A percentile compares a stretch with the other conserved stretches of the same genome.
These are phyloP conservation scores for Avena sativa DNA, from an alignment of 176 grass and related monocot species.

Conservation along the genomic window DNA sequence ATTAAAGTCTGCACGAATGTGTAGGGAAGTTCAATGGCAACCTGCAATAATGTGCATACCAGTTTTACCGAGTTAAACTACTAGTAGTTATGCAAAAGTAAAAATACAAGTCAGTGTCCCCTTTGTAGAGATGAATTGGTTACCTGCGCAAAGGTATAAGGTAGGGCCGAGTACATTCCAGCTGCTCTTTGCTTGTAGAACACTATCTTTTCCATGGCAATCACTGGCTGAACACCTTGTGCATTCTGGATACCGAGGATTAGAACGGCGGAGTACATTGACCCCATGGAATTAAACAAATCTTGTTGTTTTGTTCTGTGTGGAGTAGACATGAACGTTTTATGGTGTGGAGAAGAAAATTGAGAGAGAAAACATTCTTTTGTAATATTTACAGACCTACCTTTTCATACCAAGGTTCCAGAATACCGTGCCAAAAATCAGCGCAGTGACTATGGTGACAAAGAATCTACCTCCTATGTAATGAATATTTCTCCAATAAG, in stretches of 20 bases:
- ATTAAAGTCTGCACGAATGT: conserved; percentile 49
- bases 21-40: conserved; percentile 56
- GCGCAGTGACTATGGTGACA: conserved; percentile 41
- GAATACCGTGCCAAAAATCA: conserved; percentile 60
- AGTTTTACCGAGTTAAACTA: not conserved
- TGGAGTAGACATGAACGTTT: not conserved
- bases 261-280: conserved; percentile 61
- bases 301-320: conserved; percentile 51
- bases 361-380: not conserved
- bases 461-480: conserved; percentile 52
- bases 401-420: conserved; percentile 58
- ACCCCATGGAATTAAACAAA: conserved; percentile 68
- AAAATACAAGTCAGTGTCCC: not conserved
- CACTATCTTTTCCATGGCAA: conserved; percentile 56
- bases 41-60: conserved; percentile 25
- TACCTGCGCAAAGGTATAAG: conserved; percentile 66
- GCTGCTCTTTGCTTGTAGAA: conserved; percentile 61
- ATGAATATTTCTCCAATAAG: conserved; percentile 68
- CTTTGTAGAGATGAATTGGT: not conserved
- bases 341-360: not conserved
- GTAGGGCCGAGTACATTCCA: conserved; percentile 69
- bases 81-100: not conserved
- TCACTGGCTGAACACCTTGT: conserved; percentile 47
- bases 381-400: conserved; percentile 16
- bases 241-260: conserved; percentile 57